Conservation (phyloP, 2,329 filamentous ascomycete genomes). For the Blastomyces silverae region DNA sequence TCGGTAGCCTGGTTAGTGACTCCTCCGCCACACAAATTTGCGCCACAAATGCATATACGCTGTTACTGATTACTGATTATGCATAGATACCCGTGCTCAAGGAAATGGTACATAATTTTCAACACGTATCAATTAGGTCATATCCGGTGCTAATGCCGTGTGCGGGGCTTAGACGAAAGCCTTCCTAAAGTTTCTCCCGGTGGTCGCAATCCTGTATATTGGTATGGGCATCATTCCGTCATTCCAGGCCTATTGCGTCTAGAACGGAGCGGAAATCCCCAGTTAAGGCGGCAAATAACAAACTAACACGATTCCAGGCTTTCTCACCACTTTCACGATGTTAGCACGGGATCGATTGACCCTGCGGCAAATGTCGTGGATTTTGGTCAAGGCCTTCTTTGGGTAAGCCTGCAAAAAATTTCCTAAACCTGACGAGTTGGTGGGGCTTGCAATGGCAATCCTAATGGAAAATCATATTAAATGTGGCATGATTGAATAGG, state of each 20-base stretch:
- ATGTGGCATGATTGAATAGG: conserved; percentile 22
- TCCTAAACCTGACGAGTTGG: neutral
- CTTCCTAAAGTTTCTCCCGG: conserved; percentile 73
- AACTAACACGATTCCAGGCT: conserved; percentile 46
- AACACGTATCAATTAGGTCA: conserved; percentile 1
- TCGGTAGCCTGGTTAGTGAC: conserved; percentile 48
- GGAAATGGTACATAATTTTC: conserved; percentile 60
- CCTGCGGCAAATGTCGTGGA: conserved; percentile 53
- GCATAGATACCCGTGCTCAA: conserved; percentile 74
- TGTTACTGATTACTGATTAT: conserved; percentile 25
- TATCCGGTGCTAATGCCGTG: conserved; percentile 11
- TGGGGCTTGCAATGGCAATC: conserved; percentile 13
- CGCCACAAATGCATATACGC: conserved; percentile 6
- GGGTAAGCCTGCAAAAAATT: conserved; percentile 38
- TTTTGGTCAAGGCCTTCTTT: conserved; percentile 57
- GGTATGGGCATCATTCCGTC: conserved; percentile 40
- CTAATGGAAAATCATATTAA: conserved; percentile 7
- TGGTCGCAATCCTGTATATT: conserved; percentile 74
- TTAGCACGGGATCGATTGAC: conserved; percentile 53
- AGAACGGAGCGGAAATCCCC: conserved; percentile 14
- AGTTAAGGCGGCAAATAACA: conserved; percentile 15
- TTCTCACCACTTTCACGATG: conserved; percentile 69
- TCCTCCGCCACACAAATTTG: conserved; percentile 16
- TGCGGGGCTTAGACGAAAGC: conserved; percentile 58
- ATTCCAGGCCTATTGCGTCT: neutral